Base-by-base conservation (phyloP, 1,139 yeast species). In the Hansenula sp. region DNA sequence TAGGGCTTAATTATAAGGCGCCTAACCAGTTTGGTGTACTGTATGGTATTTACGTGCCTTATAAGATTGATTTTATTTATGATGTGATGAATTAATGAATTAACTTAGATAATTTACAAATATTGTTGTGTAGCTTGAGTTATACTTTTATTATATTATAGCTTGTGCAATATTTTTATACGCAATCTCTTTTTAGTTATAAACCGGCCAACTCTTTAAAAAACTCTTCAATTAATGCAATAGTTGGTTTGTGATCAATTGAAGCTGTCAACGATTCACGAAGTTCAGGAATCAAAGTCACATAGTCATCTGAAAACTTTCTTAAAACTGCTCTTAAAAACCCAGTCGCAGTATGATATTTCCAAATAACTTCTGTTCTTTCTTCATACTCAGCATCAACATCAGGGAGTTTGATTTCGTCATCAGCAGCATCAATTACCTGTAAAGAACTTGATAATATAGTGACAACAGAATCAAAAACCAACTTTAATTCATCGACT, bases 381-480 rank as follows among this genome's bases (percentile, higher is more conserved):
- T 46, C 53, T 18, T 43, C 40, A 16, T 33, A 56, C 14, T 46
- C 53, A 10, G 37, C 58, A 14, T 44, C 42, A 14, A 59, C 46
- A 12, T 50, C 47, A 17, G 68, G 67, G 12, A 56, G 37, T 6
- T 41, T 43, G 34, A 66, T 50, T 4, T 41, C 51, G 18, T 59
- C 61, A 8, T 52, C 61, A 6, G 59, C 61, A 6, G 59, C 46
- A 2, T 55, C 59, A 37, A 75, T 52, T 13, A 44, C 36, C 2
- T 45, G 44, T 14, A 52, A 42, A 16, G 66, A 57, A 14, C 48
- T 50, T 44, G 68, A 50, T 44, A 68, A 69, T 44, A 75, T 54
- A 46, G 74, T 68, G 6, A 46, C 39, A 16, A 69, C 63, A 32
- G 74, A 61, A 28, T 60, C 59, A 20, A 69, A 69, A 27, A 74